A percentile compares a stretch with the other conserved stretches of the same genome.
Evolutionary conservation across 2,329 filamentous ascomycete species (phyloP).

Genomic region (Clathrospora elynae): DNA sequence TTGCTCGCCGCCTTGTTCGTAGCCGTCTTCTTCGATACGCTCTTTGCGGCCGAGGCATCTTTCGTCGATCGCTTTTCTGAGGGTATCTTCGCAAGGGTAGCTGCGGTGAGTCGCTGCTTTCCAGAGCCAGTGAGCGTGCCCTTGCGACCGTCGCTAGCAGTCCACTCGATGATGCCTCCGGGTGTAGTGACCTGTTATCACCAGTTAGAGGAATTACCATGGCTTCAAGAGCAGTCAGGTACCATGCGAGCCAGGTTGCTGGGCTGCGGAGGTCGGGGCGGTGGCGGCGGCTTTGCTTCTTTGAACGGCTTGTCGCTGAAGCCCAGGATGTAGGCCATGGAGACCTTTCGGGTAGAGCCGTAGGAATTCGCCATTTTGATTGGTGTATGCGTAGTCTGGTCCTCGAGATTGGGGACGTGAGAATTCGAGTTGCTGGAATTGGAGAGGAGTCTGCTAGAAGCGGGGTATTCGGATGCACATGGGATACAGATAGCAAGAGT

Average conservation of each 20-base stretch:
- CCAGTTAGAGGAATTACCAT: slow-evolving; percentile 1
- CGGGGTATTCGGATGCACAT: too few species aligned
- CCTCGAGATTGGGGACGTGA: background rate
- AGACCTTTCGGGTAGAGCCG: slow-evolving; percentile 23
- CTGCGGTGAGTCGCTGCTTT: slow-evolving; percentile 21
- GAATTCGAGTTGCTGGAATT: background rate
- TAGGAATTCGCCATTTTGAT: slow-evolving; percentile 22
- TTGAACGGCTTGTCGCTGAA: slow-evolving; percentile 41
- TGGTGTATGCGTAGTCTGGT: background rate
- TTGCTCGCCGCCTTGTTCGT: background rate
- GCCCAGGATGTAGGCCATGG: slow-evolving; percentile 37
- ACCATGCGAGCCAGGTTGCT: slow-evolving; percentile 24
- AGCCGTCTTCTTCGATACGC: slow-evolving; percentile 4
- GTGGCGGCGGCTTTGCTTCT: slow-evolving; percentile 18
- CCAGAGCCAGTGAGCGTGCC: slow-evolving; percentile 28
- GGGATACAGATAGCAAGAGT: too few species aligned
- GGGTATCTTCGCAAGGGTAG: slow-evolving; percentile 20
- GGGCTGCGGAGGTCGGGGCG: slow-evolving; percentile 12
- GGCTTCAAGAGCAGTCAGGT: background rate
- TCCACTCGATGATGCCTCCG: slow-evolving; percentile 39
- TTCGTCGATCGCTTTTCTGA: slow-evolving; percentile 9
- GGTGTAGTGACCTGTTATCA: slow-evolving; percentile 23
- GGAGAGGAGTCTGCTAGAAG: too few species aligned
- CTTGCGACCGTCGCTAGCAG: slow-evolving; percentile 43
- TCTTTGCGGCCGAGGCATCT: background rate